Base-by-base conservation (phyloP, 1,284 basidiomycete genomes). In the Leccinum pseudoinsigne region DNA sequence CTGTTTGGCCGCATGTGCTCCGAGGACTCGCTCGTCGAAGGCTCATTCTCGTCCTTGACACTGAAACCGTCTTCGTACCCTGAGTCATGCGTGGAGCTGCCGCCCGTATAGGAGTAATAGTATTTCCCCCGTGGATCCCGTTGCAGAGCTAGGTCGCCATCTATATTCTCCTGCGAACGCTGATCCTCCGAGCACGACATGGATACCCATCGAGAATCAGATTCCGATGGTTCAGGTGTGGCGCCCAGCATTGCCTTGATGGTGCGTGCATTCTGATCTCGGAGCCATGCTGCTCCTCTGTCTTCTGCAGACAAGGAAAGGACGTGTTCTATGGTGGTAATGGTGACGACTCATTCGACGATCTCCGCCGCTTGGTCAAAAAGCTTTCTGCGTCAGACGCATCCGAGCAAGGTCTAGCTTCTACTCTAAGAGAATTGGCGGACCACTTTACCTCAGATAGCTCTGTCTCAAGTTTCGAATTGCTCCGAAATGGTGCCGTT, bases 391-490 rank as follows among this genome's bases (percentile, higher is more conserved):
- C 80, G 5, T 73, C 80, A 12, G 78, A 83, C 42, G 81, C 86
- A 1, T 81, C 83, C n/a, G 89, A 92, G 74, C 85, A 84, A 67
- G 85, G 87, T 36, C 75, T 93, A n/a, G 76, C 81, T 26, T 83
- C 85, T 40, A 84, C 86, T 11, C 77, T 97, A 26, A 80, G 82
- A 61, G 87, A 90, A 66, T 81, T 98, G 21, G 92, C 93, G 0
- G 82, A 84, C 14, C 82, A 95, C 54, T 97, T 99, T 74, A 81
- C 88, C 1, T 88, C 88, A n/a, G 84, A 87, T 69, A 85, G 84
- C 4, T 91, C 94, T 10, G 87, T 98, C 11, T 98, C 96, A 1
- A 97, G 95, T 76, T 99, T 98, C 69, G 97, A 99, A 79, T 78
- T 99, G 50, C 80, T 98, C 61, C 92, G 97, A 71, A 97, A 94